Percentiles rank a stretch among this genome's conserved stretches.
These are phyloP conservation scores for Tilletia horrida DNA, from an alignment of 1,284 basidiomycete species.

Conservation along the genomic window DNA sequence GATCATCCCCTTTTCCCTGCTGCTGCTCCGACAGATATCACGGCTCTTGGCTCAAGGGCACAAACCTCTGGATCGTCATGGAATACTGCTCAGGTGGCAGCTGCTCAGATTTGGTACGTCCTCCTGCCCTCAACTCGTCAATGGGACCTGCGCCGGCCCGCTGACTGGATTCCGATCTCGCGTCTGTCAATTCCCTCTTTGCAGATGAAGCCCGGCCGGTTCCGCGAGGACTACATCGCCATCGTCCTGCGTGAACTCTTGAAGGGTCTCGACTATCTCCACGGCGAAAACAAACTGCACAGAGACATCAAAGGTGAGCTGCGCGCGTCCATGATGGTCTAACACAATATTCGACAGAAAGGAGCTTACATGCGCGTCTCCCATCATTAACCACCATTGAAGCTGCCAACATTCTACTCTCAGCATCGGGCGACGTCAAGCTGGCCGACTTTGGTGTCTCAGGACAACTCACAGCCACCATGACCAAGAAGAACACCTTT, in stretches of 20 bases:
- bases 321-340: not conserved
- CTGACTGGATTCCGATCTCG: constrained; percentile 18
- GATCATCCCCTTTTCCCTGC: constrained; percentile 5
- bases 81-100: constrained; percentile 70
- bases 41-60: constrained; percentile 90
- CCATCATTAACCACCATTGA: constrained; percentile 49
- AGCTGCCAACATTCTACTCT: constrained; percentile 90
- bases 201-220: constrained; percentile 95
- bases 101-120: constrained; percentile 59
- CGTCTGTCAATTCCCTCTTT: too few relatives aligned
- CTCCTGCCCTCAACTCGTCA: not conserved
- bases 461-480: constrained; percentile 85
- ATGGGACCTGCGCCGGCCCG: not conserved
- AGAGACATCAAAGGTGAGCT: constrained; percentile 88
- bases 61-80: constrained; percentile 97
- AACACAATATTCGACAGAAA: too few relatives aligned
- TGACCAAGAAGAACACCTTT: constrained; percentile 95
- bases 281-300: constrained; percentile 92
- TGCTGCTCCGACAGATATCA: constrained; percentile 68
- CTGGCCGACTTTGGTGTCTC: constrained; percentile 98
- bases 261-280: constrained; percentile 88
- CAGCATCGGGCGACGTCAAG: constrained; percentile 92
- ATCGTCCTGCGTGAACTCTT: constrained; percentile 91
- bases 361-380: not conserved
- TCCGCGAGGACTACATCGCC: constrained; percentile 97